phyloP scores from a whole-genome alignment of 768 basidiomycete genomes.

The Stropharia rugosoannulata region DNA sequence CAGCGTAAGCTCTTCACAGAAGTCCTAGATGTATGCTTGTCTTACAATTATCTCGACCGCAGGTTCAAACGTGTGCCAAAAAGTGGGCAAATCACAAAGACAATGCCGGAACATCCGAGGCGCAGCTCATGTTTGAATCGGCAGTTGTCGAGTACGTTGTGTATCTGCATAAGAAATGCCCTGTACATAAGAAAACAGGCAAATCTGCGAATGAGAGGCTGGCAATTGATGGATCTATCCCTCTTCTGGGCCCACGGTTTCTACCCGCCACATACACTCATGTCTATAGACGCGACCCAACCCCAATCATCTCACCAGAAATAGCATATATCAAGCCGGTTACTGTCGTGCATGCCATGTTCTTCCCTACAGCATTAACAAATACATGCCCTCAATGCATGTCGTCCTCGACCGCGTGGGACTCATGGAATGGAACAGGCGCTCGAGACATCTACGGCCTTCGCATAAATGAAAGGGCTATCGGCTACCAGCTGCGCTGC shows the following conservation, averaged over 20 bases:
- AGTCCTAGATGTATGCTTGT: too few relatives aligned
- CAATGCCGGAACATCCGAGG: not conserved
- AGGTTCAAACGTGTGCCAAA: constrained; percentile 1
- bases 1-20: too few relatives aligned
- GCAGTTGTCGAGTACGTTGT: constrained; percentile 9
- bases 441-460: not conserved
- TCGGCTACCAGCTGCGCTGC: constrained; percentile 11
- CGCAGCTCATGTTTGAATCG: constrained; percentile 8
- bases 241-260: constrained; percentile 3
- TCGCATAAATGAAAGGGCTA: constrained; percentile 1
- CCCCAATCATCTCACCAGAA: not conserved
- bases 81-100: constrained; percentile 2
- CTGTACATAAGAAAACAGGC: constrained; percentile 5
- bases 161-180: not conserved
- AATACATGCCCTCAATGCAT: constrained; percentile 8
- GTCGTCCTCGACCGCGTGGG: not conserved
- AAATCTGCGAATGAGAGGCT: not conserved
- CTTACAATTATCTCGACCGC: too few relatives aligned
- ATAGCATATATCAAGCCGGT: too few relatives aligned
- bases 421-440: not conserved
- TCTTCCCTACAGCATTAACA: too few relatives aligned
- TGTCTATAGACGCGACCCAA: not conserved
- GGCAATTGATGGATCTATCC: not conserved
- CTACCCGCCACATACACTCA: not conserved
- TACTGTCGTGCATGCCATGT: too few relatives aligned